These are phyloP conservation scores for Tolypocladium sp. DNA, from an alignment of 2,329 filamentous ascomycete genomes.

Conservation along the genomic window DNA sequence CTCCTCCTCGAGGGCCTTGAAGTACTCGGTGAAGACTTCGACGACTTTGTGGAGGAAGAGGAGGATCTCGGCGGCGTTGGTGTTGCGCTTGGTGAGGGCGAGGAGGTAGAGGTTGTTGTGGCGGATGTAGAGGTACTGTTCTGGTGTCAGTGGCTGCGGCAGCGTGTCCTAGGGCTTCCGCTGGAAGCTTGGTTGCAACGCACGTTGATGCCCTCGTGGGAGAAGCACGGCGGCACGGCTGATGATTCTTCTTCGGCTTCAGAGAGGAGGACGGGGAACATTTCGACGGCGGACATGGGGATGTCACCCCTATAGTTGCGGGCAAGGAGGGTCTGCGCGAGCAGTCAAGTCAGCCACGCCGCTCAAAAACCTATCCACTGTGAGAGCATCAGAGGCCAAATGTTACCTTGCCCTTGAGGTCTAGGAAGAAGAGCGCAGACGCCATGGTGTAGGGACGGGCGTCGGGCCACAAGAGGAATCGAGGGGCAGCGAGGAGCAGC, in stretches of 20 bases:
- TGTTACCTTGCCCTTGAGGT: conserved; percentile 95
- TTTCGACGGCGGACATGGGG: conserved; percentile 97
- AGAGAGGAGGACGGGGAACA: conserved; percentile 89
- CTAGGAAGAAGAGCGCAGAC: conserved; percentile 95
- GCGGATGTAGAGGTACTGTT: conserved; percentile 92
- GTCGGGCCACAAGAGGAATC: conserved; percentile 2
- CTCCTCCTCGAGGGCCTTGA: conserved; percentile 97
- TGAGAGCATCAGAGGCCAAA: no score
- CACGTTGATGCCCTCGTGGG: conserved; percentile 96
- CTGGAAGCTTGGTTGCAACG: conserved; percentile 22
- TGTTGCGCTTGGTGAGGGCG: conserved; percentile 95
- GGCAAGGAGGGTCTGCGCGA: conserved; percentile 81
- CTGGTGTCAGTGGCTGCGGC: conserved; percentile 3
- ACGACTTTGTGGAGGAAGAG: conserved; percentile 97
- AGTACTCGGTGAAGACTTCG: conserved; percentile 99
- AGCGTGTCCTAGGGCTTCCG: background rate
- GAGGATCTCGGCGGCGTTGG: conserved; percentile 95
- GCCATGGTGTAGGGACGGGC: conserved; percentile 57
- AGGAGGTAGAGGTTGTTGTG: conserved; percentile 99
- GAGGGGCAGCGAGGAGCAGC: conserved; percentile 15
- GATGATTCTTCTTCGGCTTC: conserved; percentile 99
- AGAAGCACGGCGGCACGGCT: conserved; percentile 94
- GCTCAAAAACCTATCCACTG: no score
- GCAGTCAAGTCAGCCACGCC: conserved; percentile 12
- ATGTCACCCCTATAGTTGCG: conserved; percentile 98